These are phyloP conservation scores for Inonotus obliquus DNA, from an alignment of 1,284 basidiomycete genomes.

Conservation along the genomic window DNA sequence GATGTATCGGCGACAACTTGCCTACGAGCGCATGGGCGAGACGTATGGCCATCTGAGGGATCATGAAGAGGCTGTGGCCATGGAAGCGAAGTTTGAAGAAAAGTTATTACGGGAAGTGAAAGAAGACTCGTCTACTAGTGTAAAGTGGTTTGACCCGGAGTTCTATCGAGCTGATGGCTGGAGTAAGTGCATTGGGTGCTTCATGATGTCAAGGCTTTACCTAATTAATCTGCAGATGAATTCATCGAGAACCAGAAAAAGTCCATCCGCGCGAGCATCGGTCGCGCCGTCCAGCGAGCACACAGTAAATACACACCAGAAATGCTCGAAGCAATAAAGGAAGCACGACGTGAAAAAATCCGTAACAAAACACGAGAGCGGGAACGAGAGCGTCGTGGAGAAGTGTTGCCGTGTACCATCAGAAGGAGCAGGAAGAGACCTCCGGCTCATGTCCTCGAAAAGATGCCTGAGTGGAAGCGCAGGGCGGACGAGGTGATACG, in stretches of 20 bases:
- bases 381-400: conserved; percentile 56
- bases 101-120: conserved; percentile 26
- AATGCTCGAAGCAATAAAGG: conserved; percentile 43
- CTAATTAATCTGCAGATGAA: conserved; percentile 1
- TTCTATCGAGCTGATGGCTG: conserved; percentile 30
- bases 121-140: conserved; percentile 3
- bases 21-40: conserved; percentile 43
- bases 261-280: conserved; percentile 31
- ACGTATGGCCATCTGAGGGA: conserved; percentile 32
- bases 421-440: conserved; percentile 46
- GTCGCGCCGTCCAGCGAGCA: conserved; percentile 38
- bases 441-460: conserved; percentile 52
- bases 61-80: conserved; percentile 39
- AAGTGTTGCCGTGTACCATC: conserved; percentile 45
- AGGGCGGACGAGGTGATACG: conserved; percentile 45
- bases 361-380: conserved; percentile 57
- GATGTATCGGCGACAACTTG: conserved; percentile 53
- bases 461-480: conserved; percentile 45
- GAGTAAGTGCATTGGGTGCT: conserved; percentile 33
- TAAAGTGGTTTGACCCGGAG: conserved; percentile 25
- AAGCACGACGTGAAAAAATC: conserved; percentile 53
- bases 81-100: conserved; percentile 55
- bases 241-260: conserved; percentile 18
- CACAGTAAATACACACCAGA: conserved; percentile 40
- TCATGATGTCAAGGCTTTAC: background rate